A percentile compares a stretch with the other conserved stretches of the same genome.
These are phyloP conservation scores for Rhododendron vialii DNA, from an alignment of 148 eudicot species.

Conservation along the genomic window DNA sequence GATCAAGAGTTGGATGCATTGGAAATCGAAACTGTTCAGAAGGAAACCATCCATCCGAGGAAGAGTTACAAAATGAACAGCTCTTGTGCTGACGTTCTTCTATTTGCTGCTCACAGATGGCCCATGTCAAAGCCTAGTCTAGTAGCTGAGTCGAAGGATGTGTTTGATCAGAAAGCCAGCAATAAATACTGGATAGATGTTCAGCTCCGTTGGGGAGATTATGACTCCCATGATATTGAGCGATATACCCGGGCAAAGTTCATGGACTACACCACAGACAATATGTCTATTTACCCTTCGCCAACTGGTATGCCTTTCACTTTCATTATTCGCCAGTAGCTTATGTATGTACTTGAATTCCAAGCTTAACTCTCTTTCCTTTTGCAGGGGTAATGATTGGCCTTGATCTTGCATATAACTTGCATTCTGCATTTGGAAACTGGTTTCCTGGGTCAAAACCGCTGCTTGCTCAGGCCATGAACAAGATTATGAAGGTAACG, in stretches of 20 bases:
- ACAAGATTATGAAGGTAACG: slow-evolving; percentile 92
- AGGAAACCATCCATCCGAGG: slow-evolving; percentile 98
- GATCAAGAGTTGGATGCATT: slow-evolving; percentile 97
- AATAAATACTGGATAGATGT: slow-evolving; percentile 99
- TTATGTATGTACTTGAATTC: not conserved
- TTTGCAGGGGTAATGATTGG: slow-evolving; percentile 93
- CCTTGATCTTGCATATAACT: slow-evolving; percentile 91
- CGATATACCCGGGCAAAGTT: slow-evolving; percentile 97
- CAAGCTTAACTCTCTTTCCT: not conserved
- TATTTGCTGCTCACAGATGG: slow-evolving; percentile 99
- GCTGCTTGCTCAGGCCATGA: slow-evolving; percentile 96
- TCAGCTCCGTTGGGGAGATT: slow-evolving; percentile 99
- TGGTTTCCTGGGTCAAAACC: slow-evolving; percentile 99
- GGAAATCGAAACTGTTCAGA: slow-evolving; percentile 97
- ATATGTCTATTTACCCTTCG: slow-evolving; percentile 98
- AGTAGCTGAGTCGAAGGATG: slow-evolving; percentile 97
- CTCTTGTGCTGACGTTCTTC: slow-evolving; percentile 92
- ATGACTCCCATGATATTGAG: slow-evolving; percentile 98
- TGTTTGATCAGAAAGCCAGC: slow-evolving; percentile 97
- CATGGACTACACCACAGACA: slow-evolving; percentile 98
- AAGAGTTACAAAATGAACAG: slow-evolving; percentile 99
- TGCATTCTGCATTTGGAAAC: slow-evolving; percentile 99
- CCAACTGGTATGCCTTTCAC: slow-evolving; percentile 53
- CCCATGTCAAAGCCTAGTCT: slow-evolving; percentile 98
- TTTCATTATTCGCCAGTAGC: not conserved